A percentile compares a stretch with the other conserved stretches of the same genome.
phyloP scores from a whole-genome alignment of 345 rosid genomes.

The Dimocarpus longan region DNA sequence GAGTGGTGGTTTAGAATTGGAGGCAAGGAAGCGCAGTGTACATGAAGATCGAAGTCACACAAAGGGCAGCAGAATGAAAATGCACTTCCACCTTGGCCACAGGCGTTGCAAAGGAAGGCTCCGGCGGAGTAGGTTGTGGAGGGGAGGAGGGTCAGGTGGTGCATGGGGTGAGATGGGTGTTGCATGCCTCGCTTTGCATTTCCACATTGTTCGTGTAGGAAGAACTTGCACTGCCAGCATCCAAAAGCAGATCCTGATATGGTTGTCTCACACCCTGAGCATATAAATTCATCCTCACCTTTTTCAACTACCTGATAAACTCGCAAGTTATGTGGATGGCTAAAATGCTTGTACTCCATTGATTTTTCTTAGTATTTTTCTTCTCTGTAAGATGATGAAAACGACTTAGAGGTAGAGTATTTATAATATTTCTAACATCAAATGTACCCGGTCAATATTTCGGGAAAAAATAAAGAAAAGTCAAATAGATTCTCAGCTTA shows the following conservation, averaged over 20 bases:
- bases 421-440: neutral
- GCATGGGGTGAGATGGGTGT: slow-evolving; percentile 35
- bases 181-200: slow-evolving; percentile 33
- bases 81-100: slow-evolving; percentile 33
- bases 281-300: slow-evolving; percentile 15
- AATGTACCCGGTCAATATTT: neutral
- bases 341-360: slow-evolving; percentile 45
- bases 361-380: slow-evolving; percentile 3
- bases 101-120: slow-evolving; percentile 33
- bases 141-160: slow-evolving; percentile 39
- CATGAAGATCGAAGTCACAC: slow-evolving; percentile 49
- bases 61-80: slow-evolving; percentile 41
- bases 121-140: slow-evolving; percentile 31
- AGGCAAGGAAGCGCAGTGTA: slow-evolving; percentile 37
- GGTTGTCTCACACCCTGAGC: slow-evolving; percentile 33
- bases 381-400: neutral
- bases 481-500: too few species aligned
- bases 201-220: slow-evolving; percentile 39
- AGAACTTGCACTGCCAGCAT: slow-evolving; percentile 36
- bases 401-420: neutral
- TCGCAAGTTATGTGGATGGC: slow-evolving; percentile 38
- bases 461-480: too few species aligned
- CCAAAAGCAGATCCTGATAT: slow-evolving; percentile 21
- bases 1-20: slow-evolving; percentile 24
- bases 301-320: slow-evolving; percentile 17